A percentile compares a stretch with the other conserved stretches of the same genome.
These are phyloP conservation scores for Fonsecaea pugnacius DNA, from an alignment of 2,329 filamentous ascomycete genomes.

Conservation along the genomic window DNA sequence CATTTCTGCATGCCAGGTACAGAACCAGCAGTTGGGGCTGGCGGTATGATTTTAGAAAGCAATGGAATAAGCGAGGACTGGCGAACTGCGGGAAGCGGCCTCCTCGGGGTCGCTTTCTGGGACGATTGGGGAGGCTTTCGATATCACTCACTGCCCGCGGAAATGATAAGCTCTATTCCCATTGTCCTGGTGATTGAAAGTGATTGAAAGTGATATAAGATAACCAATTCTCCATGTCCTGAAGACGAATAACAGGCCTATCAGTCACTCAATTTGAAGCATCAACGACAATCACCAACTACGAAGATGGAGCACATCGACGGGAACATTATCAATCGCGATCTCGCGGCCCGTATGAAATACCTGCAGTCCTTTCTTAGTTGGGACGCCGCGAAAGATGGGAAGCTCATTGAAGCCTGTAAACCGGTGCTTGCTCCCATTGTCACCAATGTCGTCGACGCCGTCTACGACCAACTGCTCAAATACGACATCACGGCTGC, in stretches of 20 bases:
- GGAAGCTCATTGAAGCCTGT: constrained; percentile 36
- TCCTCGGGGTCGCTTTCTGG: background rate
- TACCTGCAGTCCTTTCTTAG: constrained; percentile 40
- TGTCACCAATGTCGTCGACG: constrained; percentile 38
- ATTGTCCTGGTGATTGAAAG: no score
- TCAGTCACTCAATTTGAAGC: background rate
- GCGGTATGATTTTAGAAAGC: background rate
- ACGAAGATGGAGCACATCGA: constrained; percentile 33
- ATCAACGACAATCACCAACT: no score
- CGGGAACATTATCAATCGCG: constrained; percentile 16
- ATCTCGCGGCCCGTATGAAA: constrained; percentile 34
- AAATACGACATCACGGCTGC: constrained; percentile 42
- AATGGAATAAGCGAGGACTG: constrained; percentile 1
- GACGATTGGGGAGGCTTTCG: background rate
- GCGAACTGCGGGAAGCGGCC: background rate
- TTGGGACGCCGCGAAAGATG: constrained; percentile 39
- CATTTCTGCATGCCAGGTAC: background rate
- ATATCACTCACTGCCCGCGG: background rate
- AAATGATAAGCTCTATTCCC: background rate
- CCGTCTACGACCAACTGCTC: constrained; percentile 41
- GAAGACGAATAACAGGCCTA: background rate
- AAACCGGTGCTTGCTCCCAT: constrained; percentile 38
- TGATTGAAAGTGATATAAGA: background rate
- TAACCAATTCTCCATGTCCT: background rate
- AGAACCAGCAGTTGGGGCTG: background rate